Conservation (phyloP, 768 basidiomycete genomes). For the Psilocybe tampanensis region DNA sequence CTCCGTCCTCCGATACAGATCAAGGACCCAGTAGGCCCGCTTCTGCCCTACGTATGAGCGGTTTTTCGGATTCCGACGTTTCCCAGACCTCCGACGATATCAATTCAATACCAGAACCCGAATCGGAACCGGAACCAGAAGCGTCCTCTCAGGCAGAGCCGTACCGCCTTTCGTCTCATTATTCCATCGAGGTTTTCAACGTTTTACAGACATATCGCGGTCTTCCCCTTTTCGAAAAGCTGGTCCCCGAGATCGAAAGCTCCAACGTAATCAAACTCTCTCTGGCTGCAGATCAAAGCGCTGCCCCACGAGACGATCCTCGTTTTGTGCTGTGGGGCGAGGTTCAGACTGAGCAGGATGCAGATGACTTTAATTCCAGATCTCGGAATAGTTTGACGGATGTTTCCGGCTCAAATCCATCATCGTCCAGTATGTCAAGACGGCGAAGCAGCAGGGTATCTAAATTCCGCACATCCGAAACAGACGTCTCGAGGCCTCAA, state of each 20-base stretch:
- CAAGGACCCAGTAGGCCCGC: constrained; percentile 24
- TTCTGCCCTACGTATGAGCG: constrained; percentile 32
- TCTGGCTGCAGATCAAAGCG: constrained; percentile 62
- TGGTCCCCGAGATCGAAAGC: constrained; percentile 53
- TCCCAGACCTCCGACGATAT: background rate
- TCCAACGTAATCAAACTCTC: constrained; percentile 77
- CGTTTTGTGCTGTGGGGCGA: constrained; percentile 93
- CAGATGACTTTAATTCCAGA: constrained; percentile 31
- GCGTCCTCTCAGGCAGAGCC: constrained; percentile 47
- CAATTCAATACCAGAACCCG: background rate
- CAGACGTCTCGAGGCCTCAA: constrained; percentile 22
- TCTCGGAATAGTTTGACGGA: constrained; percentile 39
- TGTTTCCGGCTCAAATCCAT: constrained; percentile 25
- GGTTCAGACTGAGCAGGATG: constrained; percentile 34
- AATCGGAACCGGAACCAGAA: constrained; percentile 11
- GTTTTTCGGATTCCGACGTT: constrained; percentile 8
- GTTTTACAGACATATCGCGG: constrained; percentile 81
- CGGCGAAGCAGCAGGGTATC: constrained; percentile 34
- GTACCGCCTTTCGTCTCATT: constrained; percentile 53
- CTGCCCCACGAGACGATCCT: constrained; percentile 83
- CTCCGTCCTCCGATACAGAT: constrained; percentile 14
- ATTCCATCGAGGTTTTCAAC: constrained; percentile 78
- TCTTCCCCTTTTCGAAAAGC: constrained; percentile 69
- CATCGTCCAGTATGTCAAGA: constrained; percentile 34
- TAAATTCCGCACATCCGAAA: constrained; percentile 34